Evolutionary conservation across 1,139 yeast genomes (phyloP), one percentile per base, ranked within the genome.

Genomic region (Kluyveromyces marxianus): DNA sequence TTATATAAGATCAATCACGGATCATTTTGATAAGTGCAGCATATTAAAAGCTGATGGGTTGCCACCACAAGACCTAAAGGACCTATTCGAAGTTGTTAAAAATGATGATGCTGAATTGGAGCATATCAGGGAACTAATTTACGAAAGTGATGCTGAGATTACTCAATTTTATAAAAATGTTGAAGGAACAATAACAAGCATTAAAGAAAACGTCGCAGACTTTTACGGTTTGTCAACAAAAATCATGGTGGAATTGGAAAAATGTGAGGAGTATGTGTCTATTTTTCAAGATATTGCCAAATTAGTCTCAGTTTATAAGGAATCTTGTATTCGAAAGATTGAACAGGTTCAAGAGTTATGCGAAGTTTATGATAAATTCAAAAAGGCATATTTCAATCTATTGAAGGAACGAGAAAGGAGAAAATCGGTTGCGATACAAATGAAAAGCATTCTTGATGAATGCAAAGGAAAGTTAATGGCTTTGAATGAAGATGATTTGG

Each of bases 1-100:
- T 6, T 68, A 84, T 24, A 67, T 89, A 34, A 82, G 80, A 49
- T 80, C 89, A 59, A 67, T 89, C 35, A 83, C 96, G 4, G 77
- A 79, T 46, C 96, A 89, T 64, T 87, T 80, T 54, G 96, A 88
- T 60, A 89, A 85, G 57, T 85, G 95, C 25, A 55, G 53, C 8
- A 46, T 68, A 1, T 51, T 67, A 7, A 54, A 58, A n/a, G 62
- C 62, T n/a, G 50, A 56, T 2, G 36, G 48, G 3, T 45, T 54
- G 3, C 48, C 54, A 5, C 52, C 52, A 3, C 54, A 52, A 1
- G 69, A 65, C 42, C 59, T 60, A 44, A 39, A 48, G 8, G 70
- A 69, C 37, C 51, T 73, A 25, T 59, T 71, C 6, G 64, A 67
- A 7, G 77, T 73, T 7, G 57, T 74, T 2, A 55, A 56, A 25